Evolutionary conservation across 2,329 filamentous ascomycete genomes (phyloP), one percentile per base, ranked within the genome.

Genomic region (Penicillium olsonii): DNA sequence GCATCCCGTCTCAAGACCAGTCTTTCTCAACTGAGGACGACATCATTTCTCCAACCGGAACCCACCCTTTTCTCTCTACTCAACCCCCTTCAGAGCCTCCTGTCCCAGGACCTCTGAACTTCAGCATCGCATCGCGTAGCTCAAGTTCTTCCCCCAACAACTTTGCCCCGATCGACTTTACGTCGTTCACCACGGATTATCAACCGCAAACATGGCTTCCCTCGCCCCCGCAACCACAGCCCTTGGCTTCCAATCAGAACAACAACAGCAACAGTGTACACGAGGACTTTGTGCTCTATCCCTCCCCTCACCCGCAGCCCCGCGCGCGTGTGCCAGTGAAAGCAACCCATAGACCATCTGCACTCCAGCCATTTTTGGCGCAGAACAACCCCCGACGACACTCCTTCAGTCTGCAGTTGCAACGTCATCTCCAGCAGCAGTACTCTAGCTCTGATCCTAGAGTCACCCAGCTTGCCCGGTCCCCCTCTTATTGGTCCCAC

Each of bases 121-220:
- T 67, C 31, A 65, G 69, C 68, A 65, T 60, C 68, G 67, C 70
- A 58, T 64, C 66, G 67, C 64, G 68, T 72, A 69, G 71, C 72
- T 68, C 68, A 64, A 71, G 68, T 73, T 71, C 71, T 73, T 71
- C 71, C 61, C 53, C 60, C 22, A 60, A 59, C 63, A 68, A 59
- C 52, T 67, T 69, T 66, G 48, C 62, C 52, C 58, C 70, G 66
- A 67, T 70, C 71, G 70, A 74, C 72, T 48, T 68, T 42, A 68
- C 66, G 70, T 75, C 74, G 70, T 75, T 74, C 74, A 75, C 62
- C 68, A 76, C 74, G 74, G 73, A 77, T 75, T 65, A 68, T 62
- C 65, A 65, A 58, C 72, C 73, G 71, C 68, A 73, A 74, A 19
- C 64, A 77, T 77, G 74, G 74, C 74, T 70, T 69, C 66, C 72